Evolutionary conservation across 2,329 filamentous ascomycete genomes (phyloP).

Genomic region (Ceratocystis albifundus): DNA sequence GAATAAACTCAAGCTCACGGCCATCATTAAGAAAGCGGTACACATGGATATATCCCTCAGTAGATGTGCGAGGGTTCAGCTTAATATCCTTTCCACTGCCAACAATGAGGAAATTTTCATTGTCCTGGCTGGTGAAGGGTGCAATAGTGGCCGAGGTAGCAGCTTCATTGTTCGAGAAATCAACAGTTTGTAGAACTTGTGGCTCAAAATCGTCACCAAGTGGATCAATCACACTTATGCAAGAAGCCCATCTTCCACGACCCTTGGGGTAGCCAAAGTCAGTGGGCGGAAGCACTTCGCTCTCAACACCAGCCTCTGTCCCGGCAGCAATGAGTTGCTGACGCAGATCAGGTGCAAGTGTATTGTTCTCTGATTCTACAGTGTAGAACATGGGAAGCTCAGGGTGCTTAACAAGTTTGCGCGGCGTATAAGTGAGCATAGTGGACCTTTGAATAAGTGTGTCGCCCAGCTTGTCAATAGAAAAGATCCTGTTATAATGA

Average conservation of each 20-base stretch:
- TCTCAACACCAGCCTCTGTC: conserved; percentile 57
- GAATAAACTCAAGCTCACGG: conserved; percentile 82
- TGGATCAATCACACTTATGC: conserved; percentile 84
- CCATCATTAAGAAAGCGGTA: conserved; percentile 83
- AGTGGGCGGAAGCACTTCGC: conserved; percentile 57
- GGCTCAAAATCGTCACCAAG: conserved; percentile 37
- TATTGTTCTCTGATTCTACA: conserved; percentile 87
- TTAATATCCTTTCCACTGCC: conserved; percentile 87
- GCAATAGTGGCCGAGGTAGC: conserved; percentile 78
- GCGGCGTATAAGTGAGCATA: conserved; percentile 78
- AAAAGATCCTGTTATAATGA: conserved; percentile 58
- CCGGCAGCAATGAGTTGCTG: conserved; percentile 64
- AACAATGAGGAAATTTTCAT: conserved; percentile 83
- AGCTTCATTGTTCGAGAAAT: conserved; percentile 81
- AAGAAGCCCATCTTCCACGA: conserved; percentile 85
- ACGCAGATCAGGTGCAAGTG: conserved; percentile 66
- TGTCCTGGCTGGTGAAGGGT: conserved; percentile 76
- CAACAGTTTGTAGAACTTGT: conserved; percentile 60
- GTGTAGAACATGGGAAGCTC: conserved; percentile 86
- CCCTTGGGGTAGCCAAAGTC: conserved; percentile 84
- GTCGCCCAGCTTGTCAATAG: conserved; percentile 72
- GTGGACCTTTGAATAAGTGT: conserved; percentile 81
- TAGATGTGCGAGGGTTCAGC: conserved; percentile 62
- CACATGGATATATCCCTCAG: conserved; percentile 76
- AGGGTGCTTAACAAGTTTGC: conserved; percentile 76